phyloP scores from a whole-genome alignment of 306 rosid genomes.

The Echinosophora koreensis region DNA sequence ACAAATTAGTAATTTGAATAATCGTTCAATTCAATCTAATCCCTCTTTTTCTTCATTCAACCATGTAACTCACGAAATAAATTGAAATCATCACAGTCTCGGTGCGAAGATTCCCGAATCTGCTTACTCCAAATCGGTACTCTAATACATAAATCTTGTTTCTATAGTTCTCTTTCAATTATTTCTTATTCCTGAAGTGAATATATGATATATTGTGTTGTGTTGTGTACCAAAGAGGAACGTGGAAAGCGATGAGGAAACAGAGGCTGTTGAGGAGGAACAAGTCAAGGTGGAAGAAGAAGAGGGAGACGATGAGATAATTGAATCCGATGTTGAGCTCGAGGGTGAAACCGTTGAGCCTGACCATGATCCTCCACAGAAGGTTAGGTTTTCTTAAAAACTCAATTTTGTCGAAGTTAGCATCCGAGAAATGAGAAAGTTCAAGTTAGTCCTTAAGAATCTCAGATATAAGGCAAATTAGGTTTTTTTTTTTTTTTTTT shows the following conservation, averaged over 20 bases:
- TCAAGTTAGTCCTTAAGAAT: neutral
- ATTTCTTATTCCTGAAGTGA: neutral
- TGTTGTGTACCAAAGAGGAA: conserved; percentile 44
- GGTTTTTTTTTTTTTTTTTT: conserved; percentile 14
- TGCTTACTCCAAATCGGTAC: conserved; percentile 69
- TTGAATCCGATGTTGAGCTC: conserved; percentile 87
- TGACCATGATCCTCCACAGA: conserved; percentile 86
- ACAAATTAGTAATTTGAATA: neutral
- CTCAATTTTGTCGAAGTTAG: neutral
- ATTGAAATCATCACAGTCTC: conserved; percentile 34
- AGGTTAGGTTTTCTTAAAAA: conserved; percentile 44
- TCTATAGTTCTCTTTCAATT: neutral
- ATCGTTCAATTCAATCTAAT: neutral
- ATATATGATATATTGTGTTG: neutral
- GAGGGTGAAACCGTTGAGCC: conserved; percentile 87
- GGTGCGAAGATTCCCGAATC: conserved; percentile 72
- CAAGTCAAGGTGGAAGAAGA: conserved; percentile 60
- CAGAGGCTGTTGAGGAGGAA: conserved; percentile 52
- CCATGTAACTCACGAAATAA: no score
- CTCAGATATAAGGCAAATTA: neutral
- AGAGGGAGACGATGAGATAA: conserved; percentile 78
- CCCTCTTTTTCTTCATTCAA: neutral
- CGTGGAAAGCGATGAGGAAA: conserved; percentile 82
- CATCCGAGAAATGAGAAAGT: neutral
- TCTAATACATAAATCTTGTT: neutral